These are phyloP conservation scores for Neopestalotiopsis sp. DNA, from an alignment of 2,329 filamentous ascomycete species.

Conservation along the genomic window DNA sequence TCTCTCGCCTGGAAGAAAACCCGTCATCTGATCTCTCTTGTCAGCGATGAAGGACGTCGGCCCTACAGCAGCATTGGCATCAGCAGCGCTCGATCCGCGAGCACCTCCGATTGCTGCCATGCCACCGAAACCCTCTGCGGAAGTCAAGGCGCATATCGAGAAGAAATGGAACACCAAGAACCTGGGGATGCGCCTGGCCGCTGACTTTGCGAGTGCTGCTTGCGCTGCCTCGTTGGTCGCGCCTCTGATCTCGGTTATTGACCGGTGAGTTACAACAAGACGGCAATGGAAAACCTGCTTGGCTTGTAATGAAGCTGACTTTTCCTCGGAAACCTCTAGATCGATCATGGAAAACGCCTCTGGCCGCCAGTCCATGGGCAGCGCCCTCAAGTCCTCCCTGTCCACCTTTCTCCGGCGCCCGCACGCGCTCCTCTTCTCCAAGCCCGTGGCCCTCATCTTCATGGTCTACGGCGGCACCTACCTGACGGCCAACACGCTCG, in stretches of 20 bases:
- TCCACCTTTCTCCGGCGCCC: slow-evolving; percentile 63
- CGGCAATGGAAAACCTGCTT: background rate
- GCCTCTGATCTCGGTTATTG: slow-evolving; percentile 86
- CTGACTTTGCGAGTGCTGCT: slow-evolving; percentile 72
- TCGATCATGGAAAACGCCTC: slow-evolving; percentile 85
- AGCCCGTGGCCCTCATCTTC: slow-evolving; percentile 73
- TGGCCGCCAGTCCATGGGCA: slow-evolving; percentile 63
- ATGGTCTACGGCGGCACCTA: slow-evolving; percentile 89
- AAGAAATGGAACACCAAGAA: slow-evolving; percentile 77
- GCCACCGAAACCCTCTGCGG: slow-evolving; percentile 11
- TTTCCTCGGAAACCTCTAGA: slow-evolving; percentile 43
- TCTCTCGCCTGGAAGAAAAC: background rate
- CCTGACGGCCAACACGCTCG: slow-evolving; percentile 84
- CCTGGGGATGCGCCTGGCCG: slow-evolving; percentile 68
- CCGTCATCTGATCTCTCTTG: background rate
- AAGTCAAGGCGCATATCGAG: slow-evolving; percentile 25
- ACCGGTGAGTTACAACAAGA: slow-evolving; percentile 61
- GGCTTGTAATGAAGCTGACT: slow-evolving; percentile 10
- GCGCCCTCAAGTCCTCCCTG: slow-evolving; percentile 66
- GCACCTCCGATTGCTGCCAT: slow-evolving; percentile 1
- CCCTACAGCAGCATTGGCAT: background rate
- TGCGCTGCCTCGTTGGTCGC: slow-evolving; percentile 79
- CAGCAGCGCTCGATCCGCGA: slow-evolving; percentile 10
- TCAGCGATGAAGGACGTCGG: background rate
- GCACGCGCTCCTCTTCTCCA: slow-evolving; percentile 65